Conservation (phyloP, 345 rosid genomes). For the Camelina hispida region DNA sequence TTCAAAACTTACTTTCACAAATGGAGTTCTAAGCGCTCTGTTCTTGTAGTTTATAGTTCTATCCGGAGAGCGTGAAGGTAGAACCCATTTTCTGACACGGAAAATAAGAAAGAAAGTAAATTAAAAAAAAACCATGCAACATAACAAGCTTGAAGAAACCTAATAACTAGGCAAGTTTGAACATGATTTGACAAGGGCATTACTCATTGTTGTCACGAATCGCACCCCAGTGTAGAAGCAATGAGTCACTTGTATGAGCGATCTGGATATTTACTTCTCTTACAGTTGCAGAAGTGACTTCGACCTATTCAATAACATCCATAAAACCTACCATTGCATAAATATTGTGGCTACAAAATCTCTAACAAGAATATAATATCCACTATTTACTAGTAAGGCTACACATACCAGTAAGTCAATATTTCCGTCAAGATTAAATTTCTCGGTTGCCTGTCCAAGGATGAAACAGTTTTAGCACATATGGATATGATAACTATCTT, state of each 20-base stretch:
- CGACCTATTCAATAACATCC: slow-evolving; percentile 61
- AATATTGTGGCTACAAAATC: slow-evolving; percentile 12
- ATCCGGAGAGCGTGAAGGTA: slow-evolving; percentile 79
- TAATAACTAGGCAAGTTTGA: not conserved
- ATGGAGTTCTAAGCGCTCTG: slow-evolving; percentile 93
- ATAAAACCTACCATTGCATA: slow-evolving; percentile 28
- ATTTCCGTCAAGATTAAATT: slow-evolving; percentile 80
- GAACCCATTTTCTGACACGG: slow-evolving; percentile 74
- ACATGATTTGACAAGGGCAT: slow-evolving; percentile 45
- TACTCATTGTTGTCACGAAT: slow-evolving; percentile 73
- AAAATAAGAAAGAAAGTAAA: slow-evolving; percentile 24
- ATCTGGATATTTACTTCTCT: slow-evolving; percentile 66
- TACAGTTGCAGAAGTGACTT: slow-evolving; percentile 52
- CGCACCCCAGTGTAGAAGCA: slow-evolving; percentile 94
- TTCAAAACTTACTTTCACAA: slow-evolving; percentile 63
- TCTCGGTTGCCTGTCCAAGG: slow-evolving; percentile 64
- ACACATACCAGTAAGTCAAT: slow-evolving; percentile 75
- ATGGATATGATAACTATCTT: slow-evolving; percentile 25
- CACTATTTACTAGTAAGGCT: slow-evolving; percentile 10
- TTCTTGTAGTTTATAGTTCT: slow-evolving; percentile 85
- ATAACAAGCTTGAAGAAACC: slow-evolving; percentile 5
- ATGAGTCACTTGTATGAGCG: slow-evolving; percentile 60
- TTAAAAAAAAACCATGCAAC: not conserved
- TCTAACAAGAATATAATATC: slow-evolving; percentile 4
- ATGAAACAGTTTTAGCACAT: slow-evolving; percentile 43